Conservation (phyloP, 164 flowering plant species). For the Kingdonia uniflora region DNA sequence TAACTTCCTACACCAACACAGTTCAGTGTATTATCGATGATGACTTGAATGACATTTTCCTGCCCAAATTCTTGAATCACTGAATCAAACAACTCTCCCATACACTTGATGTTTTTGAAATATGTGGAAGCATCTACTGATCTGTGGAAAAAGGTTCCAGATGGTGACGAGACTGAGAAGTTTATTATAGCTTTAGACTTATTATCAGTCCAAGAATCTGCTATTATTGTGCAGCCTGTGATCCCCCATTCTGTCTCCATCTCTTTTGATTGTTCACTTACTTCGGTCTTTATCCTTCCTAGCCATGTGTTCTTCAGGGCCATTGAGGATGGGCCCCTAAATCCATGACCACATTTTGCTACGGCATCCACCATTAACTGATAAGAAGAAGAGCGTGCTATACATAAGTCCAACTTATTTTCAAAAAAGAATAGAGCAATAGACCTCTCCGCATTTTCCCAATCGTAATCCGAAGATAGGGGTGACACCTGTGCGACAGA, state of each 20-base stretch:
- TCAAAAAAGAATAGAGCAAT: slow-evolving; percentile 89
- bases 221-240: slow-evolving; percentile 84
- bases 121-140: slow-evolving; percentile 77
- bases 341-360: slow-evolving; percentile 61
- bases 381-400: slow-evolving; percentile 79
- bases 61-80: slow-evolving; percentile 83
- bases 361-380: slow-evolving; percentile 76
- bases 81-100: slow-evolving; percentile 69
- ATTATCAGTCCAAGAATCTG: slow-evolving; percentile 89
- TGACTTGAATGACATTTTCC: slow-evolving; percentile 85
- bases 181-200: slow-evolving; percentile 78
- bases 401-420: slow-evolving; percentile 71
- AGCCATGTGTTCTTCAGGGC: slow-evolving; percentile 63
- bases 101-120: slow-evolving; percentile 58
- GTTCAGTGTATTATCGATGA: slow-evolving; percentile 57
- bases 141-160: slow-evolving; percentile 79
- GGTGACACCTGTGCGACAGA: slow-evolving; percentile 18
- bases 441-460: slow-evolving; percentile 71
- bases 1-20: slow-evolving; percentile 55
- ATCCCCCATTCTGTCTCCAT: slow-evolving; percentile 74
- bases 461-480: slow-evolving; percentile 27
- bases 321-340: slow-evolving; percentile 65
- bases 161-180: slow-evolving; percentile 83
- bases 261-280: slow-evolving; percentile 55
- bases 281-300: slow-evolving; percentile 67